Conservation (phyloP, 2,329 filamentous ascomycete species). For the Nannizziopsis barbatae region DNA sequence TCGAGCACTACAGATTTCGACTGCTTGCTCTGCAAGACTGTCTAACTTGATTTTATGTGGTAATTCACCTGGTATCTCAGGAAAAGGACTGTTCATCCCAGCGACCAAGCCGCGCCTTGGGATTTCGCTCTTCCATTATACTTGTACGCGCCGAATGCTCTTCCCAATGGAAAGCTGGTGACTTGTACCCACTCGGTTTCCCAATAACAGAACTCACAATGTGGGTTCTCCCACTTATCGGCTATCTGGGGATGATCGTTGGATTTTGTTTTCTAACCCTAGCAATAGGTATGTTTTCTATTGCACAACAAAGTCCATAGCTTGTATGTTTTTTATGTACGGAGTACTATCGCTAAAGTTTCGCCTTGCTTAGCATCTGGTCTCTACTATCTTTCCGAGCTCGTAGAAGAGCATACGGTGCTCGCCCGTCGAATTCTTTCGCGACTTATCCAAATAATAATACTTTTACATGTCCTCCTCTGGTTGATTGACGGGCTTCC, state of each 20-base stretch:
- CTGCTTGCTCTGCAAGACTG: too few species aligned
- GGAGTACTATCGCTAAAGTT: slow-evolving; percentile 7
- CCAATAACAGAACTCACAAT: slow-evolving; percentile 39
- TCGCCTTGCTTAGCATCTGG: slow-evolving; percentile 58
- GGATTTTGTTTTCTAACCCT: slow-evolving; percentile 92
- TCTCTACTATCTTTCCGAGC: slow-evolving; percentile 93
- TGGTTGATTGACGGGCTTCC: slow-evolving; percentile 79
- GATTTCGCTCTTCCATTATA: too few species aligned
- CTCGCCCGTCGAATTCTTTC: slow-evolving; percentile 77
- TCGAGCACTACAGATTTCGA: too few species aligned
- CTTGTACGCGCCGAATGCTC: too few species aligned
- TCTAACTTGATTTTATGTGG: too few species aligned
- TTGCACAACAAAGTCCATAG: neutral
- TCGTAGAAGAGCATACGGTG: slow-evolving; percentile 96
- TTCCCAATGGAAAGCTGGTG: too few species aligned
- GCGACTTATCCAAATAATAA: slow-evolving; percentile 71
- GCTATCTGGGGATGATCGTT: slow-evolving; percentile 73
- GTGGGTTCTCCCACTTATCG: slow-evolving; percentile 92
- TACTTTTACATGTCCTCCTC: slow-evolving; percentile 62
- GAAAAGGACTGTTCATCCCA: too few species aligned
- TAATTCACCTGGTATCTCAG: too few species aligned
- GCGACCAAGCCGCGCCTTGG: too few species aligned
- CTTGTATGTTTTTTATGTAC: too few species aligned
- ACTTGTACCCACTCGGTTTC: too few species aligned
- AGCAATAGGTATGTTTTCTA: slow-evolving; percentile 57